Evolutionary conservation across 768 basidiomycete species (phyloP), one percentile per base, ranked within the genome.

Genomic region (Leccinum sublutescens): DNA sequence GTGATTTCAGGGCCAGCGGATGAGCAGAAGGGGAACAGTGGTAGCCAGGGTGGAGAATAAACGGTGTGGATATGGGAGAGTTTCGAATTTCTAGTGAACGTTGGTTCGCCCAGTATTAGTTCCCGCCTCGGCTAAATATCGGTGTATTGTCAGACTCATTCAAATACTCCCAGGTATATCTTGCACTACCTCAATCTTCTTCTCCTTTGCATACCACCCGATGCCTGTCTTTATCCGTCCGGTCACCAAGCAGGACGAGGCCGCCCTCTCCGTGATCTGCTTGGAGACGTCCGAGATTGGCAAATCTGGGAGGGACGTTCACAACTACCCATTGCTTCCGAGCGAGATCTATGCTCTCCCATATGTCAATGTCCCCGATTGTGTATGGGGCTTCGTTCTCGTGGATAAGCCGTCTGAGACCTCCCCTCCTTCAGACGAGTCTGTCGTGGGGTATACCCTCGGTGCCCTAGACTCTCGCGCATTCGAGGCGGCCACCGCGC

Each of bases 301-400:
- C 52, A 76, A 74, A 62, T 85, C 87, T 57, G 88, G 88, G 38
- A 84, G 85, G 70, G 64, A 64, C 38, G 75, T 85, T 29, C 87
- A 91, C 74, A 81, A 82, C 43, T 80, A 78, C 64, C 76, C 76
- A 12, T 86, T 88, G 63, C 82, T 91, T 34, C 85, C 83, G 11
- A 89, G 90, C 5, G 78, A 91, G 47, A 77, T 87, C 47, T 92
- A 86, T 66, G 86, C 90, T 3, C 80, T 89, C 50, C 91, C 91
- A 2, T 93, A 93, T 71, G 79, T 89, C 58, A 82, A 83, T 55
- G 73, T 88, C 15, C 80, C 84, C n/a, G 79, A 75, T 6, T 63
- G 67, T 55, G 85, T 86, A 23, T 91, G 84, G 81, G 89, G 82
- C 11, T 93, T 89, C 70, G 89, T 92, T 45, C 74, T 93, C 68